phyloP scores from a whole-genome alignment of 768 basidiomycete genomes.

The Boletus subcaerulescens region DNA sequence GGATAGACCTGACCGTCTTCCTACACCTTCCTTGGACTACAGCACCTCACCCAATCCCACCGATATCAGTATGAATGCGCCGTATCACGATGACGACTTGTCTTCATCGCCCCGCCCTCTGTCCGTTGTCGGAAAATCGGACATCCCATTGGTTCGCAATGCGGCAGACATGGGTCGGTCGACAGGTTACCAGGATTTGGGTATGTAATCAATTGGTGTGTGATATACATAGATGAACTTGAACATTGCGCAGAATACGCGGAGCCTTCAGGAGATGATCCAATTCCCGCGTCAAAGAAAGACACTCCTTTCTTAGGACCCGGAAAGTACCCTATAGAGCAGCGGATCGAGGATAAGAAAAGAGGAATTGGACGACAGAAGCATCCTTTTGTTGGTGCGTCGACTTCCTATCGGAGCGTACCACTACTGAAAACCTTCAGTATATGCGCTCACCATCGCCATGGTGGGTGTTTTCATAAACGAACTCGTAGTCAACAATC shows the following conservation, averaged over 20 bases:
- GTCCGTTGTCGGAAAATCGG: slow-evolving; percentile 20
- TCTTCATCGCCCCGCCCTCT: slow-evolving; percentile 9
- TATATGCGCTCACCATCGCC: slow-evolving; percentile 58
- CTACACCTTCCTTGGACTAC: slow-evolving; percentile 15
- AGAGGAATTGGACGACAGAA: slow-evolving; percentile 80
- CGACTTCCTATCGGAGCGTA: background rate
- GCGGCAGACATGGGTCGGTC: slow-evolving; percentile 41
- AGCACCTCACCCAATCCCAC: background rate
- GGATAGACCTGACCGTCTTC: slow-evolving; percentile 11
- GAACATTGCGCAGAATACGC: slow-evolving; percentile 52
- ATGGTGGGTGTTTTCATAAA: slow-evolving; percentile 82
- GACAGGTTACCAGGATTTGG: slow-evolving; percentile 51
- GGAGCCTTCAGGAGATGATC: slow-evolving; percentile 41
- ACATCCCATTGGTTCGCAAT: slow-evolving; percentile 45
- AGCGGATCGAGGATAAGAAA: slow-evolving; percentile 86
- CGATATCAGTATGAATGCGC: slow-evolving; percentile 4
- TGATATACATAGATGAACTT: background rate
- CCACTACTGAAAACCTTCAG: slow-evolving; percentile 31
- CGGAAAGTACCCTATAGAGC: slow-evolving; percentile 62
- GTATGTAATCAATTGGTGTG: slow-evolving; percentile 28
- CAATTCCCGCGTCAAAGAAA: slow-evolving; percentile 38
- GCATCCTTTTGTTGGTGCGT: slow-evolving; percentile 73
- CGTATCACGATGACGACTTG: slow-evolving; percentile 25
- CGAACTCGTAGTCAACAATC: slow-evolving; percentile 74
- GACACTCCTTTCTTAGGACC: slow-evolving; percentile 41